phyloP scores from a whole-genome alignment of 345 rosid species.

The Ceriops decandra region DNA sequence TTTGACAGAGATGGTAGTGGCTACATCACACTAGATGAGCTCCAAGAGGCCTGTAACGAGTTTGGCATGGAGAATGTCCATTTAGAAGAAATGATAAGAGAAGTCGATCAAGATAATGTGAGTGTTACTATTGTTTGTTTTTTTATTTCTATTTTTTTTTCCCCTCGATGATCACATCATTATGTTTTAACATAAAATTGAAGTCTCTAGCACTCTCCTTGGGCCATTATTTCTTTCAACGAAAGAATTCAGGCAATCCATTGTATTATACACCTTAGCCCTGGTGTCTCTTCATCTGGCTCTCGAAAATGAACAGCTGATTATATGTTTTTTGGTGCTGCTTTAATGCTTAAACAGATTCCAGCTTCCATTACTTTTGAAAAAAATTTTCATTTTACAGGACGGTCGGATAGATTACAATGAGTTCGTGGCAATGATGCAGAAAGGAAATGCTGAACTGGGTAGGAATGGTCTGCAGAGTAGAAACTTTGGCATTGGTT shows the following conservation, averaged over 20 bases:
- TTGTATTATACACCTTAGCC: too few relatives aligned
- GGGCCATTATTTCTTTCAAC: too few relatives aligned
- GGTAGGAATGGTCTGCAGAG: constrained; percentile 25
- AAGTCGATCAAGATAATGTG: constrained; percentile 73
- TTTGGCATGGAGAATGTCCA: constrained; percentile 48
- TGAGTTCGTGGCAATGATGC: constrained; percentile 76
- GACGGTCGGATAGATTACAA: constrained; percentile 66
- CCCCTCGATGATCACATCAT: too few relatives aligned
- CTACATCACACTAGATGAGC: constrained; percentile 62
- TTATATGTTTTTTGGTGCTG: not conserved
- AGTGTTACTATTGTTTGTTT: constrained; percentile 14
- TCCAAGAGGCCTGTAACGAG: constrained; percentile 64
- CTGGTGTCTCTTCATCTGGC: too few relatives aligned
- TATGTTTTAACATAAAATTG: too few relatives aligned
- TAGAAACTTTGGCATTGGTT: constrained; percentile 29
- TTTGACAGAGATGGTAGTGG: constrained; percentile 73
- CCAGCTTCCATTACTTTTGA: not conserved
- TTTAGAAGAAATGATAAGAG: constrained; percentile 52
- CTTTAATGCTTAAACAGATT: too few relatives aligned
- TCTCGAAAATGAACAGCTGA: too few relatives aligned
- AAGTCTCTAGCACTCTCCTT: too few relatives aligned
- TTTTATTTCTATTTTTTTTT: too few relatives aligned
- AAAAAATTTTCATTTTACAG: constrained; percentile 21
- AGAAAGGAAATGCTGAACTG: constrained; percentile 36
- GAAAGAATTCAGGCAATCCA: too few relatives aligned